These are phyloP conservation scores for Cudoniella acicularis DNA, from an alignment of 495 filamentous ascomycete species.

Conservation along the genomic window DNA sequence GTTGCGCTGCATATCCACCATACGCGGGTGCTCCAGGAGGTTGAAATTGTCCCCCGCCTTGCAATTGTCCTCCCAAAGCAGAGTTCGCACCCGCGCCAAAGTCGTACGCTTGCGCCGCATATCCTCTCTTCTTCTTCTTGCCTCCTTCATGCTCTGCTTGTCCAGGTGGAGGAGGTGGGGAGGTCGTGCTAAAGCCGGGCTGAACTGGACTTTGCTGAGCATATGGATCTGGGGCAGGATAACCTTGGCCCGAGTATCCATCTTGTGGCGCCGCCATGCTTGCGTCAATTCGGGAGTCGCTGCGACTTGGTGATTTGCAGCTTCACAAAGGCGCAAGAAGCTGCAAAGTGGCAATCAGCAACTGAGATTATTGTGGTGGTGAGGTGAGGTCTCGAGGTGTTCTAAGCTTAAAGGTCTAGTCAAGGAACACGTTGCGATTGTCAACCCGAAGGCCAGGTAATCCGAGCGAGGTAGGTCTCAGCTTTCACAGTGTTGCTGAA, in stretches of 20 bases:
- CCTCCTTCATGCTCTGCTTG: conserved; percentile 46
- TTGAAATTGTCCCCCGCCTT: conserved; percentile 38
- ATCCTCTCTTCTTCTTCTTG: conserved; percentile 82
- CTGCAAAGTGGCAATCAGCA: not conserved
- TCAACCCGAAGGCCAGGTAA: conserved; percentile 3
- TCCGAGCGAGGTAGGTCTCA: conserved; percentile 7
- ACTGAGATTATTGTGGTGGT: conserved; percentile 3
- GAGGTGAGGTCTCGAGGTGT: conserved; percentile 1
- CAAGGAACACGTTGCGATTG: conserved; percentile 26
- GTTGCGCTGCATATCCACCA: conserved; percentile 22
- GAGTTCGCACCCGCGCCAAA: conserved; percentile 89
- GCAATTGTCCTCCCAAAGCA: conserved; percentile 54
- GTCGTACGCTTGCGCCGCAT: conserved; percentile 92
- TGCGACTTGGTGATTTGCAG: not conserved
- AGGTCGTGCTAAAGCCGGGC: conserved; percentile 31
- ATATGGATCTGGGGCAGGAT: conserved; percentile 44
- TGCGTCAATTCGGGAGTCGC: conserved; percentile 10
- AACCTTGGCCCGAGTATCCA: conserved; percentile 63
- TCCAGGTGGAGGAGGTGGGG: conserved; percentile 35
- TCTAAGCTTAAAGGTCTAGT: conserved; percentile 12
- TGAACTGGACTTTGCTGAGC: conserved; percentile 36
- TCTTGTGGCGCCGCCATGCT: conserved; percentile 53
- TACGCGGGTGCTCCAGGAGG: conserved; percentile 24
- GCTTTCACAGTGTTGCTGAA: conserved; percentile 2
- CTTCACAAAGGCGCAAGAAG: not conserved